Base-by-base conservation (phyloP, 202 grass and related monocot genomes). In the Dendrocalamus latiflorus region DNA sequence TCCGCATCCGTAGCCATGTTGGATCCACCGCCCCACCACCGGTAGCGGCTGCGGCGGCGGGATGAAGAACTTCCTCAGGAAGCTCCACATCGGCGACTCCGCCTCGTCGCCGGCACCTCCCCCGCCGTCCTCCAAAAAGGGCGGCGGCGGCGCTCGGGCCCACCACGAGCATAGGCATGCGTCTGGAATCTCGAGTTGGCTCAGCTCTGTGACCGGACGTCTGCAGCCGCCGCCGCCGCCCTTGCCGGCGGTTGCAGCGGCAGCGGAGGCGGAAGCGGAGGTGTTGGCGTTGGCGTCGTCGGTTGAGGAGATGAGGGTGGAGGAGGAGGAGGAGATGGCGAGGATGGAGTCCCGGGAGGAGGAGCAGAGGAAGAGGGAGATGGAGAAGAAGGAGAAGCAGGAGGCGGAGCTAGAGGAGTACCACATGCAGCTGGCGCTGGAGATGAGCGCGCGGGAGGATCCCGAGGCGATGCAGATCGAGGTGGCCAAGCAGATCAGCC, bases 41-140 rank as follows among this genome's bases (percentile, higher is more conserved):
- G 30, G 57, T 63, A 78, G 76, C 84, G 68, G 79, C 61, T 17
- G 74, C 73, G 63, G 20, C 51, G 64, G 50, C 24, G 33, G 83
- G n/a, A 98, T 99, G 96, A 99, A 95, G 83, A 99, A 83, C 87
- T 89, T 99, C 86, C 87, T 99, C 65, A 86, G 90, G 96, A 99
- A 99, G 93, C 93, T 99, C 18, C 96, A 94, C 87, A 96, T 99
- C 66, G 85, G 78, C 51, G 85, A 92, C 70, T 77, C 84, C 2
- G 65, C 86, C 79, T 81, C 77, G 16, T 82, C 77, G 82, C 74
- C 76, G 10, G 78, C 47, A 20, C 70, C 67, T 71, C 51, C 69
- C 41, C 59, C 72, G 39, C 81, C 81, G 43, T 26, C 81, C 8
- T 68, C 81, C 58, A 71, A 64, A 58, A 83, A 87, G 79, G 89